A percentile compares a stretch with the other conserved stretches of the same genome.
phyloP scores from a whole-genome alignment of 441 rosid genomes.

The Gossypium armourianum region DNA sequence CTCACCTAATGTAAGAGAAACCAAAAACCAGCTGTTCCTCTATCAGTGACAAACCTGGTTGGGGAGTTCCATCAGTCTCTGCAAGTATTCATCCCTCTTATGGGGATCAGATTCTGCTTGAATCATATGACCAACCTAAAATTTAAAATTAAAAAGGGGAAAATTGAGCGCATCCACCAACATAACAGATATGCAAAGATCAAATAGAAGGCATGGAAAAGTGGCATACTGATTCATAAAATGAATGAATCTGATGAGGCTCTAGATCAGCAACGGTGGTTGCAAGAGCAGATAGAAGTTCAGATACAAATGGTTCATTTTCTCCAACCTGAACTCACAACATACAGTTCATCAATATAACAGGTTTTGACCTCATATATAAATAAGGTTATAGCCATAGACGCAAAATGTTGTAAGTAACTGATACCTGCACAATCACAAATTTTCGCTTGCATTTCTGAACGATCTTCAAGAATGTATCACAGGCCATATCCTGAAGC shows the following conservation, averaged over 20 bases:
- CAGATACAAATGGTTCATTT: slow-evolving; percentile 91
- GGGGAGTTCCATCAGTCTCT: slow-evolving; percentile 90
- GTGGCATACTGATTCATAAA: slow-evolving; percentile 81
- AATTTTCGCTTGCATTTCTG: slow-evolving; percentile 98
- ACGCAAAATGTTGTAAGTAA: neutral
- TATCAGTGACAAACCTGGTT: slow-evolving; percentile 53
- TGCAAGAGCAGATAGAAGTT: slow-evolving; percentile 85
- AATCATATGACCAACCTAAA: slow-evolving; percentile 92
- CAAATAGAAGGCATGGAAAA: neutral
- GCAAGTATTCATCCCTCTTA: slow-evolving; percentile 90
- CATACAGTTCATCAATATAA: neutral
- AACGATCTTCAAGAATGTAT: slow-evolving; percentile 96
- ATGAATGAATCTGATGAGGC: slow-evolving; percentile 97
- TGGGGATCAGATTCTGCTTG: slow-evolving; percentile 96
- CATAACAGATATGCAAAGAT: neutral
- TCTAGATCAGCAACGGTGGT: slow-evolving; percentile 89
- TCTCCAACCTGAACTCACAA: slow-evolving; percentile 78
- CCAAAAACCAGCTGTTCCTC: neutral
- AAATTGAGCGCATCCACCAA: neutral
- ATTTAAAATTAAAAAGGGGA: neutral
- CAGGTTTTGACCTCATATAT: neutral
- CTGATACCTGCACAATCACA: slow-evolving; percentile 76
- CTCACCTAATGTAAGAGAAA: neutral
- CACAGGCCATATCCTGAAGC: slow-evolving; percentile 97
- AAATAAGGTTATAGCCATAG: neutral